phyloP scores from a whole-genome alignment of 441 rosid genomes.

The Euphorbia corollata region DNA sequence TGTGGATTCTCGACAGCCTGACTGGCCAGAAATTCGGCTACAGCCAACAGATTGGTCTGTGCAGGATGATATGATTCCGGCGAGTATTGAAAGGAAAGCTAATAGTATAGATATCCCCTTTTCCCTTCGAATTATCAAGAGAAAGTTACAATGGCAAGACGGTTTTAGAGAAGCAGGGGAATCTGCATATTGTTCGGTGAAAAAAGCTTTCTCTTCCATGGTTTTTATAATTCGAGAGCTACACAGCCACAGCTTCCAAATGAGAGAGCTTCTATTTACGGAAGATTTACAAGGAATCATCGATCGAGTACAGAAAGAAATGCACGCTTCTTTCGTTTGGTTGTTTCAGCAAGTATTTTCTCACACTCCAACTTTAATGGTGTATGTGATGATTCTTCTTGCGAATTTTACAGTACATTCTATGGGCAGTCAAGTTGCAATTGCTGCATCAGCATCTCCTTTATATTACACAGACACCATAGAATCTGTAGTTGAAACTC shows the following conservation, averaged over 20 bases:
- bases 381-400: slow-evolving; percentile 73
- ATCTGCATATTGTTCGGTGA: slow-evolving; percentile 60
- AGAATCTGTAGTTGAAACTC: slow-evolving; percentile 24
- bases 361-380: slow-evolving; percentile 80
- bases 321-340: slow-evolving; percentile 90
- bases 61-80: slow-evolving; percentile 26
- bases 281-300: slow-evolving; percentile 72
- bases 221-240: slow-evolving; percentile 85
- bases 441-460: slow-evolving; percentile 33
- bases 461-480: slow-evolving; percentile 22
- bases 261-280: slow-evolving; percentile 58
- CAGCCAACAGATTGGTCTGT: slow-evolving; percentile 26
- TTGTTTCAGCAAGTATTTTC: slow-evolving; percentile 87
- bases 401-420: slow-evolving; percentile 80
- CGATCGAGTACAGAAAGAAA: slow-evolving; percentile 55
- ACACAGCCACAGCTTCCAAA: slow-evolving; percentile 56
- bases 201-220: slow-evolving; percentile 81
- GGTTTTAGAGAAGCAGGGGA: slow-evolving; percentile 55
- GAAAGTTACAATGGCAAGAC: slow-evolving; percentile 65
- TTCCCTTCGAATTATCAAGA: slow-evolving; percentile 66
- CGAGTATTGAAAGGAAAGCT: slow-evolving; percentile 71
- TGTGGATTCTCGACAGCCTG: slow-evolving; percentile 23
- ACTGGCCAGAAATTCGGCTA: slow-evolving; percentile 35
- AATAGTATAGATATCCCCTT: slow-evolving; percentile 75
- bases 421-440: slow-evolving; percentile 41